Evolutionary conservation across 1,284 basidiomycete genomes (phyloP).

Genomic region (Cerioporus squamosus): DNA sequence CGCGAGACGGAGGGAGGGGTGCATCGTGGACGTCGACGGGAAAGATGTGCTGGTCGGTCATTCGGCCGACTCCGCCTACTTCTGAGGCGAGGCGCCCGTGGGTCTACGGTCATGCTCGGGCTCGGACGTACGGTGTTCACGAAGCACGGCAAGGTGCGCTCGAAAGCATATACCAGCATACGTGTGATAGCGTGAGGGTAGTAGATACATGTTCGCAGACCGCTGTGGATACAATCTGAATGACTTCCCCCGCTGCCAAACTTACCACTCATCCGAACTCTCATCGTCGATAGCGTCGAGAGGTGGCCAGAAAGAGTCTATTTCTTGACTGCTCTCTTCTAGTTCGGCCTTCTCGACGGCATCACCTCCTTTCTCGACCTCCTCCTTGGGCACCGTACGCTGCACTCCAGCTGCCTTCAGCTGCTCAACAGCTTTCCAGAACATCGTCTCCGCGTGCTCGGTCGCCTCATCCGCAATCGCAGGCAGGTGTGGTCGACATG

Average conservation of each 20-base stretch:
- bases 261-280: slow-evolving; percentile 29
- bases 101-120: too few species aligned
- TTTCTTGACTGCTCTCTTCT: slow-evolving; percentile 15
- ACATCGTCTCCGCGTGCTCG: slow-evolving; percentile 60
- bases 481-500: slow-evolving; percentile 47
- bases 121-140: too few species aligned
- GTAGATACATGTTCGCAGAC: too few species aligned
- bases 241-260: too few species aligned
- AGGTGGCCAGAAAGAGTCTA: slow-evolving; percentile 41
- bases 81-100: not conserved
- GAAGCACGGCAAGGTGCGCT: too few species aligned
- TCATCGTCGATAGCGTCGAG: slow-evolving; percentile 35
- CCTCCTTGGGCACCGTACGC: slow-evolving; percentile 8
- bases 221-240: too few species aligned
- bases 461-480: slow-evolving; percentile 65
- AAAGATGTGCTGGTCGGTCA: slow-evolving; percentile 6
- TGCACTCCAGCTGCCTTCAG: slow-evolving; percentile 25
- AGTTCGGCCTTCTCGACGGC: slow-evolving; percentile 11
- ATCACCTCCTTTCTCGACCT: slow-evolving; percentile 3
- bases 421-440: slow-evolving; percentile 51
- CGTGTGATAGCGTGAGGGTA: too few species aligned
- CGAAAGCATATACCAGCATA: too few species aligned
- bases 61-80: slow-evolving; percentile 20
- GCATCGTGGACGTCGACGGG: slow-evolving; percentile 40
- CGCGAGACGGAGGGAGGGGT: slow-evolving; percentile 49